A percentile compares a stretch with the other conserved stretches of the same genome.
Conservation (phyloP, 331 rosid species). For the Rhamnella rubrinervis region DNA sequence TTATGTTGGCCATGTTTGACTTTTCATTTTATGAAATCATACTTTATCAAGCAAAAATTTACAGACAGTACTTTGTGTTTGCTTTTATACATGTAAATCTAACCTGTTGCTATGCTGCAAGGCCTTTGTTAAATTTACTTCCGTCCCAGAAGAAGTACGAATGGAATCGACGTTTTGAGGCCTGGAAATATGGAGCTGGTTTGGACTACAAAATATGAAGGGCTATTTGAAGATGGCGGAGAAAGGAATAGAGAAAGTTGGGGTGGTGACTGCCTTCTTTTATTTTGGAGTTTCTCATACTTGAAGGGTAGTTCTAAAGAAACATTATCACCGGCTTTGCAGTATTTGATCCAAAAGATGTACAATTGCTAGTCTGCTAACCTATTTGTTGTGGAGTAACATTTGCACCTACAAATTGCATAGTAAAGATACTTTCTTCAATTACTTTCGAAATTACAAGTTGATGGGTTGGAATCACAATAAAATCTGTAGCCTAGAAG, state of each 20-base stretch:
- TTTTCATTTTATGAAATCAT: not conserved
- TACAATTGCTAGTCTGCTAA: not conserved
- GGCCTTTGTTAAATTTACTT: conserved; percentile 53
- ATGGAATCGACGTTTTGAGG: conserved; percentile 79
- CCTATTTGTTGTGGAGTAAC: not conserved
- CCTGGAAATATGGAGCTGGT: conserved; percentile 98
- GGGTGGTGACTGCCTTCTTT: not conserved
- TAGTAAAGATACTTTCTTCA: too few relatives aligned
- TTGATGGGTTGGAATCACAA: too few relatives aligned
- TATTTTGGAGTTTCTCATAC: too few relatives aligned
- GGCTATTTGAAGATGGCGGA: conserved; percentile 4
- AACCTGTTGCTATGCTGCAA: conserved; percentile 31
- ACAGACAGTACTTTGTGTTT: not conserved
- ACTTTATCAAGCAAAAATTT: not conserved
- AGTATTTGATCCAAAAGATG: not conserved
- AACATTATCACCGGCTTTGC: not conserved
- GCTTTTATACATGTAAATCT: not conserved
- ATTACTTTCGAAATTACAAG: too few relatives aligned
- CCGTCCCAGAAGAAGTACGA: conserved; percentile 58
- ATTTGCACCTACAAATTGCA: too few relatives aligned
- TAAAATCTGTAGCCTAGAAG: too few relatives aligned
- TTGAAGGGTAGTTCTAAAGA: too few relatives aligned
- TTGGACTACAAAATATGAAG: conserved; percentile 73
- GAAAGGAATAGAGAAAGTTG: not conserved
- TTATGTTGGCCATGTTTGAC: conserved; percentile 2